These are phyloP conservation scores for Carpinus fangiana DNA, from an alignment of 306 rosid genomes.

Conservation along the genomic window DNA sequence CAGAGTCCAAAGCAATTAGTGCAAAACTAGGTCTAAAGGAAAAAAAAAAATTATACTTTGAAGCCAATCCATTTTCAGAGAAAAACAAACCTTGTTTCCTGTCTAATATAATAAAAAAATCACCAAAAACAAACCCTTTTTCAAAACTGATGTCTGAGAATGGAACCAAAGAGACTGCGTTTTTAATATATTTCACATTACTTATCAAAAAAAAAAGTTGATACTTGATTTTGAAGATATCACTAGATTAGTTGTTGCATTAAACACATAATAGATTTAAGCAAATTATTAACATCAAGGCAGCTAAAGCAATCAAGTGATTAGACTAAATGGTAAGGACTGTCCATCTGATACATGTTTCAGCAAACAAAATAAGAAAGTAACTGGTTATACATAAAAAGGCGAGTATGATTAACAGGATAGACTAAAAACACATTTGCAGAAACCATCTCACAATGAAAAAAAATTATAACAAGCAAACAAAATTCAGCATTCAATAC, in stretches of 20 bases:
- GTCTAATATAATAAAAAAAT: neutral
- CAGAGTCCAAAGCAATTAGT: neutral
- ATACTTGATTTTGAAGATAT: neutral
- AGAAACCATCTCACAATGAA: constrained; percentile 1
- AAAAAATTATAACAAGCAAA: constrained; percentile 1
- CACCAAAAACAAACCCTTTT: neutral
- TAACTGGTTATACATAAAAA: neutral
- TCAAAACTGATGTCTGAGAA: neutral
- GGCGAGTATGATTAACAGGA: neutral
- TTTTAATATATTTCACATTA: too few species aligned
- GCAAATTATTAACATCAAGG: neutral
- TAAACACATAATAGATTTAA: neutral
- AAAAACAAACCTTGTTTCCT: neutral
- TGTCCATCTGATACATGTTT: neutral
- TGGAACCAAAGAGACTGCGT: neutral
- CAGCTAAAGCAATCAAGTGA: neutral
- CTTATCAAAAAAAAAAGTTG: too few species aligned
- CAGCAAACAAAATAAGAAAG: neutral
- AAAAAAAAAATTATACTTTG: neutral
- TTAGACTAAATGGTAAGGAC: neutral
- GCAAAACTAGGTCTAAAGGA: neutral
- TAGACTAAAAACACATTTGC: neutral
- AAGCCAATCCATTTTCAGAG: neutral
- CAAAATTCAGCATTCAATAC: constrained; percentile 10
- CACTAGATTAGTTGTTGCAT: neutral